phyloP scores from a whole-genome alignment of 257 asterid genomes.

The Knoxia roxburghii region DNA sequence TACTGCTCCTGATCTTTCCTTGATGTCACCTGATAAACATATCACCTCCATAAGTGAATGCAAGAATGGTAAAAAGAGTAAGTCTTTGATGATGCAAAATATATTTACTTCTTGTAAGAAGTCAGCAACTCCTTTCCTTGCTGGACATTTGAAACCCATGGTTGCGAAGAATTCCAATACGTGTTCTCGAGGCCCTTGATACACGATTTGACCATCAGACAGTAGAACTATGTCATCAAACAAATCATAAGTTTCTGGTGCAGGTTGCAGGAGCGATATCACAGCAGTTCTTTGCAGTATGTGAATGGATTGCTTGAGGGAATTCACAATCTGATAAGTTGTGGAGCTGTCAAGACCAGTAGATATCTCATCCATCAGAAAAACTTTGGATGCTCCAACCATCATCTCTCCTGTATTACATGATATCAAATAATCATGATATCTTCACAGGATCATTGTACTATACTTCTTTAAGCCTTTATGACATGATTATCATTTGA shows the following conservation, averaged over 20 bases:
- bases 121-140: slow-evolving; percentile 81
- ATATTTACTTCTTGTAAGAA: slow-evolving; percentile 34
- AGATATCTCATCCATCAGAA: slow-evolving; percentile 89
- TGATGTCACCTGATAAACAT: slow-evolving; percentile 20
- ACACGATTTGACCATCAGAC: slow-evolving; percentile 74
- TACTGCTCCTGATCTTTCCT: slow-evolving; percentile 28
- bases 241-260: slow-evolving; percentile 81
- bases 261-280: slow-evolving; percentile 84
- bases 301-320: slow-evolving; percentile 59
- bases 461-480: neutral
- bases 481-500: neutral
- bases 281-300: slow-evolving; percentile 63
- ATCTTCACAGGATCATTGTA: neutral
- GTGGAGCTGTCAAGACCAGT: slow-evolving; percentile 92
- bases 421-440: neutral
- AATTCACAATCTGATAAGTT: slow-evolving; percentile 70
- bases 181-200: slow-evolving; percentile 77
- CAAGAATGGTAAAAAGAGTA: neutral
- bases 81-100: neutral
- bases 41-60: neutral
- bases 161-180: slow-evolving; percentile 52
- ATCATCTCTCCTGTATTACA: slow-evolving; percentile 74
- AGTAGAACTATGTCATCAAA: slow-evolving; percentile 82
- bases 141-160: slow-evolving; percentile 81
- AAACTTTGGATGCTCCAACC: slow-evolving; percentile 81